Evolutionary conservation across 768 basidiomycete species (phyloP), one percentile per base, ranked within the genome.

Genomic region (Rhizopogon vesiculosus): DNA sequence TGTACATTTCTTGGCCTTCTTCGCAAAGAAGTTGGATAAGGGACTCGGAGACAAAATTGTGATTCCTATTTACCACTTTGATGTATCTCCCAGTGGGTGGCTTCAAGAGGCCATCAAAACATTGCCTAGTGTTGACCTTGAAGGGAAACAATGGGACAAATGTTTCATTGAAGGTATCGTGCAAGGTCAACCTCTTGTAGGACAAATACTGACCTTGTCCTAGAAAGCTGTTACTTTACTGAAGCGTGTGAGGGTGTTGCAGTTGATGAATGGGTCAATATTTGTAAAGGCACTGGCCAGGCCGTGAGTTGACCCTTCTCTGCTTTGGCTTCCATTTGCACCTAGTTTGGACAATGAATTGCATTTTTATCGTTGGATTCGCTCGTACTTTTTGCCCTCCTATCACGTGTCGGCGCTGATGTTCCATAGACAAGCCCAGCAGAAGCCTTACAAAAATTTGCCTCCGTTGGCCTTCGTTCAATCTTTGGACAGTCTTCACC

Each of bases 401-500:
- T 33, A 19, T 48, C 15, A 2, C 3, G 33, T 22, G 13, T 5
- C 7, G 2, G 1, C 9, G 35, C 33, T 49, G 19, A 49, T 29
- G 10, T 16, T n/a, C 44, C 45, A 3, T 10, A 85, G 81, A 76
- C 74, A 57, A 74, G 78, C 0, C 62, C 63, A 7, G 59, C 62
- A 4, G 74, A 80, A 53, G 77, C 77, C 0, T 60, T 74, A 5
- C 67, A 74, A 18, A 65, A 81, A 16, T 83, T 85, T 63, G 66
- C 75, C 28, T 61, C 66, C 5, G 65, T 76, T 4, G 72, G 78
- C 18, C 71, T 87, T 3, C 74, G 83, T 7, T 65, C 76, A 19
- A 60, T 84, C 55, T 71, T 81, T 55, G 58, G 71, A 55, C 61
- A 72, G 40, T 76, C 77, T 51, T 64, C 70, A 3, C 53, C 64